Base-by-base conservation (phyloP, 2,329 filamentous ascomycete species). In the Triangularia setosa region DNA sequence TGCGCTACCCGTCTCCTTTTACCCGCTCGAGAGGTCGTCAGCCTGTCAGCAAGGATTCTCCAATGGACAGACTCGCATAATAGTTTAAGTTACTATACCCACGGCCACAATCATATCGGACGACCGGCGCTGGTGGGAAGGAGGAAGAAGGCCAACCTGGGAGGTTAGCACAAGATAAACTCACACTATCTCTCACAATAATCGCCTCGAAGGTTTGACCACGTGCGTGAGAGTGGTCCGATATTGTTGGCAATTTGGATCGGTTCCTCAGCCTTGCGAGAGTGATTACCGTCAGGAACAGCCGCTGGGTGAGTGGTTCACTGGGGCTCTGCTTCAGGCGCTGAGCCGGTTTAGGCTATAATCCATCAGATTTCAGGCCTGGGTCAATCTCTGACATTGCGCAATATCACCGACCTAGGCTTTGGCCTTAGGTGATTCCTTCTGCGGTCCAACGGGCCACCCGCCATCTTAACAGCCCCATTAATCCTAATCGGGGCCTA, bases 331-430 rank as follows among this genome's bases (percentile, higher is more conserved):
- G 55, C 48, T 33, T 48, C 56, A 25, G 44, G 56, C 25, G 28
- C 62, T n/a, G 55, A 52, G 35, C 25, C 40, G 27, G n/a, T 63
- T 63, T 63, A 63, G 61, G 40, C 61, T 63, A 55, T 63, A 63
- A 27, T 63, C 25, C n/a, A 11, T 48, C 60, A 30, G 25, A 40
- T 48, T 59, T n/a, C 40, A 21, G n/a, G n/a, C n/a, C n/a, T n/a
- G 21, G 61, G 55, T 23, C 25, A 54, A 54, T 59, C 25, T 59
- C 61, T 58, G 55, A 44, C 40, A 25, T 21, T n/a, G 23, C 30
- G 57, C 27, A 59, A 24, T 24, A 8, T 24, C 16, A 3, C 24
- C 14, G 5, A 35, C 18, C 60, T 14, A 35, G n/a, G 12, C 2
- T 48, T 48, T 48, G 33, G n/a, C 28, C n/a, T 35, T 27, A 21